Conservation (phyloP, 129 eudicot genomes). For the Flaveria brownii region DNA sequence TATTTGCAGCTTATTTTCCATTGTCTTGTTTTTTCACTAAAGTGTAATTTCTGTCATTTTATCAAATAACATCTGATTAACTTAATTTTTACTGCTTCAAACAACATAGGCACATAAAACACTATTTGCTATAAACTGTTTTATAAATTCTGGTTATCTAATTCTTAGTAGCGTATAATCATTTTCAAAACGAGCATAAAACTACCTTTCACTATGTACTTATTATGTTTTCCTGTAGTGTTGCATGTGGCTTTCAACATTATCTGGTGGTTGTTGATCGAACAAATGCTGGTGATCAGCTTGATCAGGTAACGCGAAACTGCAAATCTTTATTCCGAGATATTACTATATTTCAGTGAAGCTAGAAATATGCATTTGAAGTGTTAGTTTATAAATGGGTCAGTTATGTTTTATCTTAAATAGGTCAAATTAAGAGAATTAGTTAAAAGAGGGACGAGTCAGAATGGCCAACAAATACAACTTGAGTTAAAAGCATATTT, state of each 20-base stretch:
- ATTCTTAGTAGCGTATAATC: neutral
- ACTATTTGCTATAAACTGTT: neutral
- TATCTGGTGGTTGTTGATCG: conserved; percentile 83
- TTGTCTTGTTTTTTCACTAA: too few species aligned
- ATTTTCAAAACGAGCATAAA: neutral
- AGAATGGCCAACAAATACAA: too few species aligned
- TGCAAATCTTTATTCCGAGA: neutral
- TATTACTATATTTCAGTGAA: neutral
- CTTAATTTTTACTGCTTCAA: neutral
- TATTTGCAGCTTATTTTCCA: too few species aligned
- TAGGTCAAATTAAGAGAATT: neutral
- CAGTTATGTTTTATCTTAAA: neutral
- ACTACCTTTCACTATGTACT: conserved; percentile 1
- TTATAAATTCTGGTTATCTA: neutral
- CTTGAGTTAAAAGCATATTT: too few species aligned
- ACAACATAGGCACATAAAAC: neutral
- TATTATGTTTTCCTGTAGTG: conserved; percentile 44
- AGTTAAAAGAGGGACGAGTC: neutral
- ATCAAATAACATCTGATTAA: too few species aligned
- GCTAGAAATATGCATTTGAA: too few species aligned
- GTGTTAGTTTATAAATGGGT: neutral
- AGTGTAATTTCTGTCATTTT: too few species aligned
- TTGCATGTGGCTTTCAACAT: conserved; percentile 90
- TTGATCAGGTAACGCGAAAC: conserved; percentile 66
- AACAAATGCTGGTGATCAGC: conserved; percentile 51